A percentile compares a stretch with the other conserved stretches of the same genome.
Evolutionary conservation across 1,139 yeast genomes (phyloP).

Genomic region (Arxiozyma slooffiae): DNA sequence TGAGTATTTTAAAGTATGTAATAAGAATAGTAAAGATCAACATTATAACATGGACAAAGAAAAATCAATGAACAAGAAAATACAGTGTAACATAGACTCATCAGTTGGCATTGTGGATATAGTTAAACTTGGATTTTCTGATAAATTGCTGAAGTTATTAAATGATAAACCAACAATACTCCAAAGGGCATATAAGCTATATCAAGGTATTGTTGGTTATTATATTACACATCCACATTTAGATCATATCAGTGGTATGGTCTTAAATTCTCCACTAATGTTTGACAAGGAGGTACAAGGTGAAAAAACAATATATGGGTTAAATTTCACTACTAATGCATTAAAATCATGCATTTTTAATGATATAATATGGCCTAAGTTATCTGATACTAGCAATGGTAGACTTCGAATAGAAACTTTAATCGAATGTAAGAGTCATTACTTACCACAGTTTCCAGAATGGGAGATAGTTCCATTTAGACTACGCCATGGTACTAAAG

Average conservation of each 20-base stretch:
- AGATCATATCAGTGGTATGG: slow-evolving; percentile 66
- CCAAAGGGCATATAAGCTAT: slow-evolving; percentile 9
- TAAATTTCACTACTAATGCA: slow-evolving; percentile 43
- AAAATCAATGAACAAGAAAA: background rate
- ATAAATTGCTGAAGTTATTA: background rate
- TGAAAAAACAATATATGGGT: slow-evolving; percentile 43
- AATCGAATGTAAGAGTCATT: slow-evolving; percentile 3
- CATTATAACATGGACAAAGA: slow-evolving; percentile 1
- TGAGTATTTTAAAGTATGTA: background rate
- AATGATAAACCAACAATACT: background rate
- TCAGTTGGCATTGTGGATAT: background rate
- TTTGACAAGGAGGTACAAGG: slow-evolving; percentile 17
- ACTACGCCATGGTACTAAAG: slow-evolving; percentile 20
- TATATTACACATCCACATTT: slow-evolving; percentile 76
- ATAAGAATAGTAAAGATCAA: background rate
- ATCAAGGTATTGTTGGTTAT: slow-evolving; percentile 31
- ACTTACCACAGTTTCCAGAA: slow-evolving; percentile 12
- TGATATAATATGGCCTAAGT: slow-evolving; percentile 71
- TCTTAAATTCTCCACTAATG: slow-evolving; percentile 61
- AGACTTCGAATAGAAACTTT: slow-evolving; percentile 14
- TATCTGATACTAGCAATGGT: slow-evolving; percentile 13
- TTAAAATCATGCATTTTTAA: slow-evolving; percentile 50
- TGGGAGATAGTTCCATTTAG: slow-evolving; percentile 18
- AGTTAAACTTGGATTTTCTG: slow-evolving; percentile 5
- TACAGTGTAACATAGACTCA: background rate